Percentiles rank a stretch among this genome's conserved stretches.
phyloP scores from a whole-genome alignment of 1,284 basidiomycete genomes.

The Trametes versicolor region DNA sequence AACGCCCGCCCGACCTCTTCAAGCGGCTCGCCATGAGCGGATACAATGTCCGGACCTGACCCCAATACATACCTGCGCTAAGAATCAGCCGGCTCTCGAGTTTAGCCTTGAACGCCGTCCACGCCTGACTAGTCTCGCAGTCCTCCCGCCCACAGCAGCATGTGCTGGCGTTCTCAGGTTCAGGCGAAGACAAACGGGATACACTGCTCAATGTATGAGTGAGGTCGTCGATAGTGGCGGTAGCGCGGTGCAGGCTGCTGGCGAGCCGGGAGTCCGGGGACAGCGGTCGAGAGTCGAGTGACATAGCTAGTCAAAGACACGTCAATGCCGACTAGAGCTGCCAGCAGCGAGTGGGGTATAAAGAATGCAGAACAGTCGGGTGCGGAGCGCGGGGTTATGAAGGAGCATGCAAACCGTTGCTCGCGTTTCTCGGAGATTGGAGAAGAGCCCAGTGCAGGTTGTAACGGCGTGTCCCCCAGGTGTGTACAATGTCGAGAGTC shows the following conservation, averaged over 20 bases:
- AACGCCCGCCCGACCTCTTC: slow-evolving; percentile 93
- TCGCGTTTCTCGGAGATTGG: slow-evolving; percentile 20
- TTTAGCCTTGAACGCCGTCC: slow-evolving; percentile 72
- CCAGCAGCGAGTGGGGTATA: slow-evolving; percentile 32
- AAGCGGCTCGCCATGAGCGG: slow-evolving; percentile 10
- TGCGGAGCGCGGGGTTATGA: slow-evolving; percentile 26
- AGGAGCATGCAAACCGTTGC: slow-evolving; percentile 26
- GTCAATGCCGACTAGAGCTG: slow-evolving; percentile 20
- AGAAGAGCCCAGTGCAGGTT: slow-evolving; percentile 13
- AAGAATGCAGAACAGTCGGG: slow-evolving; percentile 11
- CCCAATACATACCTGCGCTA: slow-evolving; percentile 75
- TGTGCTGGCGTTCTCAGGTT: slow-evolving; percentile 56
- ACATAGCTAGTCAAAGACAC: slow-evolving; percentile 29
- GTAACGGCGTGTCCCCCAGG: slow-evolving; percentile 17
- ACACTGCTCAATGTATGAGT: slow-evolving; percentile 75
- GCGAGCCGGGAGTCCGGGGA: slow-evolving; percentile 68
- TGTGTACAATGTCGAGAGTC: not conserved
- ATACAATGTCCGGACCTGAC: not conserved
- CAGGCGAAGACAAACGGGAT: slow-evolving; percentile 75
- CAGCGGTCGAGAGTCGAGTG: slow-evolving; percentile 41
- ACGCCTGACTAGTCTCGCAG: slow-evolving; percentile 71
- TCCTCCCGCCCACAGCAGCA: slow-evolving; percentile 77
- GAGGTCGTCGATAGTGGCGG: slow-evolving; percentile 79
- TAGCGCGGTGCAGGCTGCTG: slow-evolving; percentile 67
- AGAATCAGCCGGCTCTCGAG: slow-evolving; percentile 81